These are phyloP conservation scores for Podaxis sp. DNA, from an alignment of 768 basidiomycete genomes.

Conservation along the genomic window DNA sequence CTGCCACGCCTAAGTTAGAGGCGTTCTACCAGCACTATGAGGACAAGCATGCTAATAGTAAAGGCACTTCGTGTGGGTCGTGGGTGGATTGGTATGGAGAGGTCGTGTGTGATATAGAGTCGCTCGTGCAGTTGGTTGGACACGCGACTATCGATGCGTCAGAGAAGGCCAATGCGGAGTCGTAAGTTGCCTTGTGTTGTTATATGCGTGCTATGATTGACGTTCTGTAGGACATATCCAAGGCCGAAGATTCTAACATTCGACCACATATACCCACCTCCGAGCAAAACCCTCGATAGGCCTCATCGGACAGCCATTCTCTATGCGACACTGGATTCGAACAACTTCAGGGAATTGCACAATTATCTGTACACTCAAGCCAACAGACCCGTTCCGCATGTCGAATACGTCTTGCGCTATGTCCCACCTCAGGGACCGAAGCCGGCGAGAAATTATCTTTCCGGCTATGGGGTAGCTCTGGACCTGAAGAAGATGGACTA, in stretches of 20 bases:
- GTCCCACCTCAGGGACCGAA: constrained; percentile 40
- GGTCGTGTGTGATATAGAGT: constrained; percentile 66
- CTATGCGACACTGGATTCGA: constrained; percentile 67
- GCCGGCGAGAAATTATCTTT: constrained; percentile 48
- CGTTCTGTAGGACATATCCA: constrained; percentile 26
- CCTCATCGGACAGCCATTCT: constrained; percentile 72
- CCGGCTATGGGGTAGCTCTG: constrained; percentile 89
- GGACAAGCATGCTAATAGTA: constrained; percentile 31
- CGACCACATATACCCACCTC: constrained; percentile 71
- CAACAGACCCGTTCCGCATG: constrained; percentile 38
- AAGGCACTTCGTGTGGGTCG: constrained; percentile 50
- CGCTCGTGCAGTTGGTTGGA: constrained; percentile 51
- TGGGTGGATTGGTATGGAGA: constrained; percentile 88
- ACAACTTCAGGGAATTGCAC: constrained; percentile 73
- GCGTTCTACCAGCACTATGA: constrained; percentile 80
- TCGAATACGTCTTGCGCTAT: constrained; percentile 80
- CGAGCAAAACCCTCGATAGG: constrained; percentile 38
- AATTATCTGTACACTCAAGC: constrained; percentile 56
- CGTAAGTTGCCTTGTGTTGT: constrained; percentile 26
- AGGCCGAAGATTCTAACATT: constrained; percentile 63
- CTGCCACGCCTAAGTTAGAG: constrained; percentile 76
- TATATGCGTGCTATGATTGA: constrained; percentile 5
- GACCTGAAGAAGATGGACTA: constrained; percentile 98
- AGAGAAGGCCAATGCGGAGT: constrained; percentile 20
- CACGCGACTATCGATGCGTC: constrained; percentile 47